Percentiles rank a stretch among this genome's conserved stretches.
Conservation (phyloP, 768 basidiomycete species). For the Pisolithus tinctorius region DNA sequence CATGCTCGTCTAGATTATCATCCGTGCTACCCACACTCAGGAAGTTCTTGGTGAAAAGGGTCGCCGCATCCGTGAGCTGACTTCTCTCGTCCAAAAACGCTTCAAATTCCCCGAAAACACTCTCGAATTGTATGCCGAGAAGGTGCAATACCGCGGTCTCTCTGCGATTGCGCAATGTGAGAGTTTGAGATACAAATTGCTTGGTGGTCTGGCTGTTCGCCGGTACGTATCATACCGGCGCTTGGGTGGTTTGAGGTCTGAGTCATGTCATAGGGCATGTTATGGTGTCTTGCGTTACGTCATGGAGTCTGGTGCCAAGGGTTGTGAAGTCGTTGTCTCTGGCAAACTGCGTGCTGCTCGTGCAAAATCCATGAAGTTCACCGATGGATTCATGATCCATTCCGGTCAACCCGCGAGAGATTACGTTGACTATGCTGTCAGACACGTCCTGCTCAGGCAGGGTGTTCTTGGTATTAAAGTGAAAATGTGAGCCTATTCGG, state of each 20-base stretch:
- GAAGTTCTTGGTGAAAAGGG: constrained; percentile 99
- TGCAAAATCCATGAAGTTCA: constrained; percentile 99
- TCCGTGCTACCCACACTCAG: constrained; percentile 98
- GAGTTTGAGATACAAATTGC: constrained; percentile 96
- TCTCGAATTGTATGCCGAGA: constrained; percentile 98
- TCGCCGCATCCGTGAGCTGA: constrained; percentile 97
- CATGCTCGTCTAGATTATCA: constrained; percentile 70
- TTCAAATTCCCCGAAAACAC: constrained; percentile 99
- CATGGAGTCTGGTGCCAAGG: constrained; percentile 99
- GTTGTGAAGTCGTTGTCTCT: constrained; percentile 98
- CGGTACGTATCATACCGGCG: constrained; percentile 49
- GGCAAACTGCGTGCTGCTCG: constrained; percentile 99
- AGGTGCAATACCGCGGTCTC: constrained; percentile 96
- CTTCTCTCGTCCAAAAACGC: constrained; percentile 95
- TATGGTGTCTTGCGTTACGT: constrained; percentile 99
- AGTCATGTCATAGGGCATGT: constrained; percentile 58
- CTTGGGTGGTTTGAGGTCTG: background rate
- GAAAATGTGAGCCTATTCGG: constrained; percentile 69
- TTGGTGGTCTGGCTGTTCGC: constrained; percentile 98
- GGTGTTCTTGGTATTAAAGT: constrained; percentile 99
- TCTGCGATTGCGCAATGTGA: constrained; percentile 99
- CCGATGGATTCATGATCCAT: constrained; percentile 99
- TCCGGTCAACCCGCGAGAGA: constrained; percentile 97
- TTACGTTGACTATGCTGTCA: constrained; percentile 95
- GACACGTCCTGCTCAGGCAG: constrained; percentile 96